Conservation (phyloP, 495 filamentous ascomycete species). For the Darksidea phi region DNA sequence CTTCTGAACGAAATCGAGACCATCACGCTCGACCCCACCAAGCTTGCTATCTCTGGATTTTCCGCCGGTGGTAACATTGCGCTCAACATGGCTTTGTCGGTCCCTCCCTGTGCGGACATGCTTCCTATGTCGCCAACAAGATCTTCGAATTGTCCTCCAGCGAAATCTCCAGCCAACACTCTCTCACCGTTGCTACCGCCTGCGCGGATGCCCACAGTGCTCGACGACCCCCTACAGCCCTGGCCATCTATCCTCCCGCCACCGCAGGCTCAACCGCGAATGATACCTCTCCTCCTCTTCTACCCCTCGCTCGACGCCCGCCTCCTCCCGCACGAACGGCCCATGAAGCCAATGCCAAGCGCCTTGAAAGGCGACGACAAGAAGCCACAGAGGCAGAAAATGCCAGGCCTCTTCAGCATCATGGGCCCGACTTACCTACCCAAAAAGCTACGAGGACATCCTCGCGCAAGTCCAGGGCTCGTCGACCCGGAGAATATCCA, state of each 20-base stretch:
- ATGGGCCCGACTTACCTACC: constrained; percentile 33
- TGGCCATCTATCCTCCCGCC: constrained; percentile 27
- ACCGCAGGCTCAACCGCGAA: constrained; percentile 14
- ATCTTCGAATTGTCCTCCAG: constrained; percentile 5
- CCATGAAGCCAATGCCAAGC: constrained; percentile 10
- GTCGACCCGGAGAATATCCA: constrained; percentile 34
- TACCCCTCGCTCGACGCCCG: constrained; percentile 37
- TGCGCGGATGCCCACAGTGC: constrained; percentile 3
- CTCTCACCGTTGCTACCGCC: constrained; percentile 35
- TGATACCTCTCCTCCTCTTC: constrained; percentile 35
- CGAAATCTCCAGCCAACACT: constrained; percentile 5
- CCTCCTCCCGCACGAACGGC: constrained; percentile 31
- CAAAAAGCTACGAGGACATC: constrained; percentile 22
- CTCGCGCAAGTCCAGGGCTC: constrained; percentile 38
- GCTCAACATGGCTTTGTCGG: constrained; percentile 39
- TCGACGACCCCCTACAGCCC: constrained; percentile 23
- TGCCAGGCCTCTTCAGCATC: constrained; percentile 29
- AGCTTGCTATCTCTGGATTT: constrained; percentile 41
- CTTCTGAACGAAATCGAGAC: constrained; percentile 5
- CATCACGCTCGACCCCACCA: constrained; percentile 37
- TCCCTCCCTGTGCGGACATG: constrained; percentile 18
- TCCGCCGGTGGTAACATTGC: constrained; percentile 43
- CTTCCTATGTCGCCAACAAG: constrained; percentile 19
- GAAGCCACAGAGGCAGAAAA: constrained; percentile 12
- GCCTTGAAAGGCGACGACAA: constrained; percentile 27